Evolutionary conservation across 164 flowering plant genomes (phyloP).

Genomic region (Malania oleifera): DNA sequence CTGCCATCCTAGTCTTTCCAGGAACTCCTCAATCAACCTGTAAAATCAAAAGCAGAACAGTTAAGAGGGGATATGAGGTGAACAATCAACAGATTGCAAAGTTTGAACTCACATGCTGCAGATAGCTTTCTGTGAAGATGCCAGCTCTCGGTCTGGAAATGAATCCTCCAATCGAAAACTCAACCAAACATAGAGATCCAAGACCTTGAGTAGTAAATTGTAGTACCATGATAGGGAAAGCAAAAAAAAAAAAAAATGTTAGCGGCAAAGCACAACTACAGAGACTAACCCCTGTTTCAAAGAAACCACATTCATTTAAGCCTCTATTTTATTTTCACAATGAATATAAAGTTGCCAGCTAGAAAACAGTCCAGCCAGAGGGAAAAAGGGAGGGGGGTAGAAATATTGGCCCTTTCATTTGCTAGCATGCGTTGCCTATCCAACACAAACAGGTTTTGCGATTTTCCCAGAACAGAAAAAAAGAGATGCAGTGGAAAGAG

Average conservation of each 20-base stretch:
- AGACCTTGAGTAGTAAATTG: slow-evolving; percentile 51
- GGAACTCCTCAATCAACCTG: slow-evolving; percentile 88
- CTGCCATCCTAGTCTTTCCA: slow-evolving; percentile 66
- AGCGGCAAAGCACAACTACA: neutral
- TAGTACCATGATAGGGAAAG: too few species aligned
- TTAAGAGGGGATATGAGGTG: neutral
- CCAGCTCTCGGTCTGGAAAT: slow-evolving; percentile 83
- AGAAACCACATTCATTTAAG: neutral
- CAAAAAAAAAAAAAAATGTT: neutral
- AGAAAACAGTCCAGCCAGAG: neutral
- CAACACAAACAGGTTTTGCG: too few species aligned
- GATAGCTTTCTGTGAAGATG: slow-evolving; percentile 76
- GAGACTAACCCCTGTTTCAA: too few species aligned
- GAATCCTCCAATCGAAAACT: slow-evolving; percentile 84
- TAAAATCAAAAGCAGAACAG: neutral
- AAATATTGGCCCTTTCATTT: too few species aligned
- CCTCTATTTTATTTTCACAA: neutral
- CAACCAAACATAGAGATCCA: slow-evolving; percentile 96
- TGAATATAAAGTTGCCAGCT: too few species aligned
- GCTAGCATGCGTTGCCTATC: too few species aligned
- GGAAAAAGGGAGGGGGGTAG: too few species aligned
- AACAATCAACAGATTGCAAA: neutral
- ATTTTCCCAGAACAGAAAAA: too few species aligned
- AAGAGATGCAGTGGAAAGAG: too few species aligned
- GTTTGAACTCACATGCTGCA: slow-evolving; percentile 71